Base-by-base conservation (phyloP, 2,329 filamentous ascomycete species). In the Meredithiella fracta region DNA sequence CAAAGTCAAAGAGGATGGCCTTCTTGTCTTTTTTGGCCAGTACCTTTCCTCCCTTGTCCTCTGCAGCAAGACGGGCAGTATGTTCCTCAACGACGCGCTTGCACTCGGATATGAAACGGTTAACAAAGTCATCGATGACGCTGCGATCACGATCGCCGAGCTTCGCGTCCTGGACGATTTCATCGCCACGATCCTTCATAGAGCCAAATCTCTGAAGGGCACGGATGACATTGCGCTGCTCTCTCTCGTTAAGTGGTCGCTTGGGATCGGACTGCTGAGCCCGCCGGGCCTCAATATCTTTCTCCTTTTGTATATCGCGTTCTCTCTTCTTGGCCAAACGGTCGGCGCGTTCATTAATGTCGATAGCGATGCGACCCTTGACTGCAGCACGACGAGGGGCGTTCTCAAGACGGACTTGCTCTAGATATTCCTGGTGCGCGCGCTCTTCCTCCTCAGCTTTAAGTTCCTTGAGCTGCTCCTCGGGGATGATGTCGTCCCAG, bases 401-500 rank as follows among this genome's bases (percentile, higher is more conserved):
- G 61, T 83, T 95, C 64, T 92, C 85, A 60, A 92, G 88, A 56
- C 92, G 80, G 50, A 92, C 78, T 63, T 84, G 83, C 25, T 82
- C 84, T 1, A 95, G 79, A 61, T 92, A 94, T 50, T 85, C 81
- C 14, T 90, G 87, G 56, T 95, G 81, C 56, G 86, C 80, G 64
- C 85, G 85, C 67, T 84, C 82, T 62, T 94, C 86, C 64, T 97
- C 91, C 53, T 94, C 87, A 0, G 82, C 83, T 67, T 94, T 95
- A 69, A 97, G 85, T 59, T 82, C 83, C 15, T 90, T 90, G 17
- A 98, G 77, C 64, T 95, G 83, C 6, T 95, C 89, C 59, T 90
- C 89, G 0, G 92, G 94, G 62, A 98, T 97, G 63, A 98, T 98
- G 62, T 97, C 86, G 64, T 98, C 92, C 92, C 92, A 98, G 62